These are phyloP conservation scores for Pulveroboletus sp. DNA, from an alignment of 768 basidiomycete species.

Conservation along the genomic window DNA sequence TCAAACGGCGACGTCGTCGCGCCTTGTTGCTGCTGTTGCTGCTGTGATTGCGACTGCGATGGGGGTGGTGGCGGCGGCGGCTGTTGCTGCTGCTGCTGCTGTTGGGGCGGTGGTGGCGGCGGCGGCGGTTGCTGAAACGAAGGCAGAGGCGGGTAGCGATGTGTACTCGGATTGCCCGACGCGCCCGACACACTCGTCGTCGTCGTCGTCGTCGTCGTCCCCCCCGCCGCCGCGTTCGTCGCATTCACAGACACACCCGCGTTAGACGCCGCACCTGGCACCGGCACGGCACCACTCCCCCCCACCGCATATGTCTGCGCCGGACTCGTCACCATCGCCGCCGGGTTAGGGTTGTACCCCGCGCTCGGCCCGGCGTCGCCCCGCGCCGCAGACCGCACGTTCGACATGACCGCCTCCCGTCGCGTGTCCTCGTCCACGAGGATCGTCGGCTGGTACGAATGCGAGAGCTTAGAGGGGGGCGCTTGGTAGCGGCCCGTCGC, in stretches of 20 bases:
- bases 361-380: constrained; percentile 39
- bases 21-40: too few species aligned
- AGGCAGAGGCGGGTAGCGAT: too few species aligned
- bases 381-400: constrained; percentile 63
- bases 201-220: too few species aligned
- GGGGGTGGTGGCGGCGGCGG: neutral
- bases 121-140: too few species aligned
- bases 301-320: constrained; percentile 65
- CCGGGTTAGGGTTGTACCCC: constrained; percentile 42
- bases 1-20: constrained; percentile 49
- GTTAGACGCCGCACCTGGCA: neutral
- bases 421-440: constrained; percentile 68
- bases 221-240: neutral
- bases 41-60: constrained; percentile 42
- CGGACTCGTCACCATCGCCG: constrained; percentile 67
- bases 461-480: constrained; percentile 31
- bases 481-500: constrained; percentile 44
- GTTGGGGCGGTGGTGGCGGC: too few species aligned
- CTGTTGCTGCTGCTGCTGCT: neutral
- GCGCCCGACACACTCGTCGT: too few species aligned
- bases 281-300: neutral
- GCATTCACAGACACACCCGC: too few species aligned
- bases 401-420: constrained; percentile 79
- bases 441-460: constrained; percentile 51
- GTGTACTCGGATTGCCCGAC: too few species aligned